Base-by-base conservation (phyloP, 306 rosid species). In the Trifolium pratense region DNA sequence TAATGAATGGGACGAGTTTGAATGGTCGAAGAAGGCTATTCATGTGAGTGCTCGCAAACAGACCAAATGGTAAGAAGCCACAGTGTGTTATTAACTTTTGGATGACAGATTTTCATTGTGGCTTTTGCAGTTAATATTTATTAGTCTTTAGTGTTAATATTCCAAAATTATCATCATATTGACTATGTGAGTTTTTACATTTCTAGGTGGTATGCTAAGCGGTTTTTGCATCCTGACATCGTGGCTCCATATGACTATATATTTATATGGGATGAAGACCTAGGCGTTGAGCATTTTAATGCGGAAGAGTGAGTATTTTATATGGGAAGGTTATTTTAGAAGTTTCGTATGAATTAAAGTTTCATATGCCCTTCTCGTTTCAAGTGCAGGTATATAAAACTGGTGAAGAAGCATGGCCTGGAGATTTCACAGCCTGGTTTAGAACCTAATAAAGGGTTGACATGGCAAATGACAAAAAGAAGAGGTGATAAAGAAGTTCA, bases 401-500 rank as follows among this genome's bases (percentile, higher is more conserved):
- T 91, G 57, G 96, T 90, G 68, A 88, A 83, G 87, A 95, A 91
- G 92, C 96, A 95, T 81, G 96, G 96, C 57, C 84, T 95, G 83
- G 99, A 95, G 82, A 94, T 94, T 80, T 94, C 98, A 14, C 99
- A 94, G 76, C 99, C 99, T 57, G 99, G 97, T 76, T 84, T 95
- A 79, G 99, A 95, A 64, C 97, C 99, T 58, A 88, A 74, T 58
- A 91, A 64, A 79, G 97, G 97, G 40, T 80, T 90, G 71, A 88
- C 97, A 68, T 95, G 99, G 99, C 96, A 91, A 82, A 95, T 95
- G 99, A 95, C 99, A 57, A 95, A 91, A 87, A 91, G 91, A 77
- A 88, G 96, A 87, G 97, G 85, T 16, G 92, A 87, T 46, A 78
- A 71, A 11, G 99, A 95, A 84, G 99, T 95, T 75, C 99, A 95